Conservation (phyloP, 805 yeast genomes). For the Candida maris region DNA sequence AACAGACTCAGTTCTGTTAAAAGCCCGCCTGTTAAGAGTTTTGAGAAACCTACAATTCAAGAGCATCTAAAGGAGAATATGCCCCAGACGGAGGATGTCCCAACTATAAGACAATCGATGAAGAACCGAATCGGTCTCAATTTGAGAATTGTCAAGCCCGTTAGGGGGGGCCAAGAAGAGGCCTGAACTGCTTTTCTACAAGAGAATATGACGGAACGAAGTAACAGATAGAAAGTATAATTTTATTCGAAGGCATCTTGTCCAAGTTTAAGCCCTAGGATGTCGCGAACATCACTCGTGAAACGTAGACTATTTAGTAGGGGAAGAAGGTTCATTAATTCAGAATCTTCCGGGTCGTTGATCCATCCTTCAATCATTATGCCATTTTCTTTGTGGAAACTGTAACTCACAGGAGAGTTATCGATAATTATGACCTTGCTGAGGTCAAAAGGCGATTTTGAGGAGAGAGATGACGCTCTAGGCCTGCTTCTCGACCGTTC, state of each 20-base stretch:
- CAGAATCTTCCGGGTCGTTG: slow-evolving; percentile 88
- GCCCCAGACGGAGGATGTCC: slow-evolving; percentile 8
- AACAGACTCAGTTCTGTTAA: slow-evolving; percentile 25
- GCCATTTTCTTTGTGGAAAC: slow-evolving; percentile 81
- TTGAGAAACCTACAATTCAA: not conserved
- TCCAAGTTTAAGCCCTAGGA: slow-evolving; percentile 73
- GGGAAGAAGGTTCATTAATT: slow-evolving; percentile 77
- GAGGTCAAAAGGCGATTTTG: slow-evolving; percentile 42
- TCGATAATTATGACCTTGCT: slow-evolving; percentile 76
- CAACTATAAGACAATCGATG: slow-evolving; percentile 12
- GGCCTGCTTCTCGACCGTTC: slow-evolving; percentile 30
- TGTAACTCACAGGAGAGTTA: slow-evolving; percentile 89
- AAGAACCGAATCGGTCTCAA: slow-evolving; percentile 44
- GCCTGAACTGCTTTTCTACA: slow-evolving; percentile 6
- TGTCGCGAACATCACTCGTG: slow-evolving; percentile 78
- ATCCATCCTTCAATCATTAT: slow-evolving; percentile 97
- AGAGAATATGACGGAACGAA: slow-evolving; percentile 3
- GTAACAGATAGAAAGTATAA: not conserved
- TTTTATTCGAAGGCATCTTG: slow-evolving; percentile 51
- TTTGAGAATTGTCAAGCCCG: slow-evolving; percentile 52
- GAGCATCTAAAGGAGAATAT: slow-evolving; percentile 17
- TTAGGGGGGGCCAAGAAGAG: slow-evolving; percentile 25
- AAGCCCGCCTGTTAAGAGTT: slow-evolving; percentile 5
- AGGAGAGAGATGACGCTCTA: slow-evolving; percentile 12
- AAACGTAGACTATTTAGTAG: slow-evolving; percentile 69